These are phyloP conservation scores for Metschnikowia koreensis DNA, from an alignment of 805 yeast genomes.

Conservation along the genomic window DNA sequence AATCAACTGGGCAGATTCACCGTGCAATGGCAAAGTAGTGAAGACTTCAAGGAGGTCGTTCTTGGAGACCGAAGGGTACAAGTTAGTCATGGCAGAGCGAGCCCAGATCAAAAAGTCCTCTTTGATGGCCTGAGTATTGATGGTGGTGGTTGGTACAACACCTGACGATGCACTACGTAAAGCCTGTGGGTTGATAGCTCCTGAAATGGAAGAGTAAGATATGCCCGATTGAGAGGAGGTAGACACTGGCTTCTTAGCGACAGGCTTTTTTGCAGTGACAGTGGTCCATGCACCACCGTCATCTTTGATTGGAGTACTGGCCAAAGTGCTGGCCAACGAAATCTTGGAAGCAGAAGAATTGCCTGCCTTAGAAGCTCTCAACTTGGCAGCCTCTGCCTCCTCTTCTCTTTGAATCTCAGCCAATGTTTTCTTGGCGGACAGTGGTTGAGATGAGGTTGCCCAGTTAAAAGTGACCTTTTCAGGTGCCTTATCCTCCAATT, in stretches of 20 bases:
- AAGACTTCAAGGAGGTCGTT: slow-evolving; percentile 80
- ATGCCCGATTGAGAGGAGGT: slow-evolving; percentile 14
- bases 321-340: slow-evolving; percentile 35
- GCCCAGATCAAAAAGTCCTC: slow-evolving; percentile 75
- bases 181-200: slow-evolving; percentile 33
- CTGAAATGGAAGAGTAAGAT: slow-evolving; percentile 20
- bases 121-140: slow-evolving; percentile 26
- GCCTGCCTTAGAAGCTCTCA: slow-evolving; percentile 20
- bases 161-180: slow-evolving; percentile 38
- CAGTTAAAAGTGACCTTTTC: slow-evolving; percentile 40
- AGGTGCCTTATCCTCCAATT: slow-evolving; percentile 24
- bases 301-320: slow-evolving; percentile 24
- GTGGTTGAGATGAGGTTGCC: slow-evolving; percentile 29
- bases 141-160: slow-evolving; percentile 22
- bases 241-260: slow-evolving; percentile 20
- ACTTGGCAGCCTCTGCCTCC: slow-evolving; percentile 35
- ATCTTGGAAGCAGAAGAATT: slow-evolving; percentile 29
- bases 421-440: slow-evolving; percentile 47
- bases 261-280: slow-evolving; percentile 35
- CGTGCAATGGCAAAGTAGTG: slow-evolving; percentile 69
- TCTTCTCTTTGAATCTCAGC: slow-evolving; percentile 66
- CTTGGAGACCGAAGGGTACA: slow-evolving; percentile 72
- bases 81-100: slow-evolving; percentile 57
- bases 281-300: slow-evolving; percentile 43
- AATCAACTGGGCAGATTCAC: slow-evolving; percentile 80